A percentile compares a stretch with the other conserved stretches of the same genome.
phyloP scores from a whole-genome alignment of 2,329 filamentous ascomycete species.

The Ophiostoma sp. region DNA sequence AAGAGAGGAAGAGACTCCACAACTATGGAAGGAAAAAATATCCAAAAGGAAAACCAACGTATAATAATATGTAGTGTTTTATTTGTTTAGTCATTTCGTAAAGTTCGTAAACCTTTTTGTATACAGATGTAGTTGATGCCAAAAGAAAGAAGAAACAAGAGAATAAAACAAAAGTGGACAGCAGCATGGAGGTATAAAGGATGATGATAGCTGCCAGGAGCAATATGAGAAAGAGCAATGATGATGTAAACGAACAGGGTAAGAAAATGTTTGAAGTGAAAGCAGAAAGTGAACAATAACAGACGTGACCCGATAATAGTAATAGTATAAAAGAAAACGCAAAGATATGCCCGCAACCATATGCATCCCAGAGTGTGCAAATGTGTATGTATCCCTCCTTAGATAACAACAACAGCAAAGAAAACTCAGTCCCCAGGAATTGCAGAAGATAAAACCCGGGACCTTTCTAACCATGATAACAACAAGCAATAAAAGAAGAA shows the following conservation, averaged over 20 bases:
- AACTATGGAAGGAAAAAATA: background rate
- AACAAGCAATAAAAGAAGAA: background rate
- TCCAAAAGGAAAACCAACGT: background rate
- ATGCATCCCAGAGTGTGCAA: background rate
- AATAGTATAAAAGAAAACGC: background rate
- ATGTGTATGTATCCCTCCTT: background rate
- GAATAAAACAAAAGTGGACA: background rate
- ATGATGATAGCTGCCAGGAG: background rate
- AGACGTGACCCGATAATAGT: background rate
- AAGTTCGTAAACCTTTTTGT: conserved; percentile 15
- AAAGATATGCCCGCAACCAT: background rate
- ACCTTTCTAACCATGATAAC: background rate
- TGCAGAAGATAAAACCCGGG: background rate
- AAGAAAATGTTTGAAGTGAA: background rate
- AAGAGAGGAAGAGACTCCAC: background rate
- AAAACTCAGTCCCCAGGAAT: background rate
- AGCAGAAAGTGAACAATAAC: background rate
- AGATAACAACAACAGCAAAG: background rate
- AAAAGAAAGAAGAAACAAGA: background rate
- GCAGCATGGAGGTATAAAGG: conserved; percentile 12
- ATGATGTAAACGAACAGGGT: conserved; percentile 3
- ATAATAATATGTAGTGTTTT: conserved; percentile 7
- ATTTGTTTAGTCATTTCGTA: conserved; percentile 15
- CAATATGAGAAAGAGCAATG: background rate
- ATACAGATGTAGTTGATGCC: background rate